Evolutionary conservation across 306 rosid species (phyloP), one percentile per base, ranked within the genome.

Genomic region (Vicia faba): DNA sequence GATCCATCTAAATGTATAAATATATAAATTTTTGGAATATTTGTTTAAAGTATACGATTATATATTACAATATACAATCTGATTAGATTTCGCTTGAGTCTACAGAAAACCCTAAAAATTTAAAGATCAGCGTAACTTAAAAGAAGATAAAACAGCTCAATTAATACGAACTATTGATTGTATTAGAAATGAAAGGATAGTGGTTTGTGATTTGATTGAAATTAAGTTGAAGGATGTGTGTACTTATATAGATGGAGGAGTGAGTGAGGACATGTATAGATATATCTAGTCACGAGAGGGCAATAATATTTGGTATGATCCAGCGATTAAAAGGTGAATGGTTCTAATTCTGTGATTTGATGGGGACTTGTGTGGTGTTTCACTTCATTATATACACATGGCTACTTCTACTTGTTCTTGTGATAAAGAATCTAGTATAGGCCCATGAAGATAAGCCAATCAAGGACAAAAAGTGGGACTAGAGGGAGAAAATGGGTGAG

Each of bases 401-500:
- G 38, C 31, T 31, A 5, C 15, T 26, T 72, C 74, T 72, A 68
- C 35, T 81, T 69, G 84, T 72, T 33, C 38, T 6, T 6, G 74
- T 66, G 73, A 77, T 14, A 51, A 38, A 75, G 88, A 88, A 81
- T 88, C 84, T 61, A 20, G 18, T 5, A 54, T 54, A 64, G 66
- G 76, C 71, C 72, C 64, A 53, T 28, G 26, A 29, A 79, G 85
- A 88, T 79, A 78, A 85, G 81, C 83, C 87, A 73, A 72, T 75
- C 75, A 59, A 14, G 11, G 74, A 77, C 74, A 40, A 61, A 79
- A 73, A 69, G 31, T 75, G 78, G 70, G 74, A 66, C 14, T 67
- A 61, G 71, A 44, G 57, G 63, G 57, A 11, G 71, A 62, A 31
- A 44, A 51, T 20, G 55, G 56, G 65, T 36, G 33, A 8, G 51